phyloP scores from a whole-genome alignment of 495 filamentous ascomycete species.

The Penicillium riverlandense region DNA sequence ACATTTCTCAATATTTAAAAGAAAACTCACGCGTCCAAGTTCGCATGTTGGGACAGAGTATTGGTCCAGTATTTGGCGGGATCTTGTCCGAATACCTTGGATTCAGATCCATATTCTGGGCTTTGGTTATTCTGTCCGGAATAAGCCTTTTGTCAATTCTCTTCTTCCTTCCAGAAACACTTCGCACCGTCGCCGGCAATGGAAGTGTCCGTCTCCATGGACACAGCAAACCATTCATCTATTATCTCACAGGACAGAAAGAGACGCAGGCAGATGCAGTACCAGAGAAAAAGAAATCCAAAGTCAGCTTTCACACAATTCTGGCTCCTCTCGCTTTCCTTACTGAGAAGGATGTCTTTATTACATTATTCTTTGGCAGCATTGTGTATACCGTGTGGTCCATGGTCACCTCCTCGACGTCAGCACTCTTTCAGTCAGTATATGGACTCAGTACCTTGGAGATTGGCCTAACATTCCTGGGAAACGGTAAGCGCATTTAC shows the following conservation, averaged over 20 bases:
- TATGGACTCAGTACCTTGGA: slow-evolving; percentile 28
- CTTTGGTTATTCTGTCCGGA: slow-evolving; percentile 51
- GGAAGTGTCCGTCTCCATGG: slow-evolving; percentile 40
- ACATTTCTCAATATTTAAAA: slow-evolving; percentile 45
- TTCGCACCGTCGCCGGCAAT: slow-evolving; percentile 65
- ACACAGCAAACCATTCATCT: slow-evolving; percentile 31
- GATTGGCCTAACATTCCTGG: slow-evolving; percentile 36
- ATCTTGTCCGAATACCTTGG: slow-evolving; percentile 57
- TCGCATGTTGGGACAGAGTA: slow-evolving; percentile 44
- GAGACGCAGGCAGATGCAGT: slow-evolving; percentile 10
- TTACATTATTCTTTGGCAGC: slow-evolving; percentile 38
- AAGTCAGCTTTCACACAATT: slow-evolving; percentile 28
- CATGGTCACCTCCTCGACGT: slow-evolving; percentile 44
- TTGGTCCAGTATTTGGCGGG: slow-evolving; percentile 62
- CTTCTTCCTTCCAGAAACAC: slow-evolving; percentile 61
- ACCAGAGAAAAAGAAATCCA: slow-evolving; percentile 14
- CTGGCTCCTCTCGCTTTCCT: slow-evolving; percentile 33
- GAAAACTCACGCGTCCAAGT: slow-evolving; percentile 38
- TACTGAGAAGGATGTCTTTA: slow-evolving; percentile 36
- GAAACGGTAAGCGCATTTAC: slow-evolving; percentile 39
- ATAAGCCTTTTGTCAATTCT: slow-evolving; percentile 43
- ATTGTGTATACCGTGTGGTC: slow-evolving; percentile 44
- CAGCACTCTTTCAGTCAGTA: slow-evolving; percentile 25
- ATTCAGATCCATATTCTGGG: slow-evolving; percentile 69
- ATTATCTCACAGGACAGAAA: slow-evolving; percentile 24